Evolutionary conservation across 2,329 filamentous ascomycete species (phyloP).

Genomic region (Calonectria crousiana): DNA sequence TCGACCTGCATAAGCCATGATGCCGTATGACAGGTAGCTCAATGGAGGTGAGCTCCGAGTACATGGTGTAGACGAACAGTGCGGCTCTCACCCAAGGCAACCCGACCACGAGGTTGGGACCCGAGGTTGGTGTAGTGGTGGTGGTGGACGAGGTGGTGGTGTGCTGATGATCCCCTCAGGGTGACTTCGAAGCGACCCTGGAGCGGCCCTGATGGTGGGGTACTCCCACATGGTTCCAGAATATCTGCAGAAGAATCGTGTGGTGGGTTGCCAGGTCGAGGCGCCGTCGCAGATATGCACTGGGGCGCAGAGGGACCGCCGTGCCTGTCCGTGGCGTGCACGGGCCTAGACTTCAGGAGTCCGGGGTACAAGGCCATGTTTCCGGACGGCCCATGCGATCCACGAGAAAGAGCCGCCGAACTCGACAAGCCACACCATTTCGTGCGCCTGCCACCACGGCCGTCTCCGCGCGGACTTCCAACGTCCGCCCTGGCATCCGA

Average conservation of each 20-base stretch:
- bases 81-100: not conserved
- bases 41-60: not conserved
- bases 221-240: slow-evolving; percentile 40
- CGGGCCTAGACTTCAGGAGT: slow-evolving; percentile 25
- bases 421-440: slow-evolving; percentile 29
- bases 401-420: slow-evolving; percentile 36
- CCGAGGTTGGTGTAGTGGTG: not conserved
- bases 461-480: slow-evolving; percentile 33
- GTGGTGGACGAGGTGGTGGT: slow-evolving; percentile 12
- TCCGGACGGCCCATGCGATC: slow-evolving; percentile 22
- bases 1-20: slow-evolving; percentile 19
- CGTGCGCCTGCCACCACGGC: slow-evolving; percentile 26
- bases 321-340: slow-evolving; percentile 29
- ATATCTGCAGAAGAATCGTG: slow-evolving; percentile 36
- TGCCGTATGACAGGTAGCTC: slow-evolving; percentile 1
- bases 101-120: slow-evolving; percentile 17
- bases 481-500: slow-evolving; percentile 19
- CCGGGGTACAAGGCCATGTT: slow-evolving; percentile 31
- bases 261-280: slow-evolving; percentile 11
- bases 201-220: slow-evolving; percentile 35
- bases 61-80: not conserved
- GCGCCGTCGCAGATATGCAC: slow-evolving; percentile 23
- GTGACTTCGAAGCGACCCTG: not conserved
- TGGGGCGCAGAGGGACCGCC: slow-evolving; percentile 24
- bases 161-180: slow-evolving; percentile 11